Evolutionary conservation across 2,329 filamentous ascomycete species (phyloP).

Genomic region (Talaromyces sp.): DNA sequence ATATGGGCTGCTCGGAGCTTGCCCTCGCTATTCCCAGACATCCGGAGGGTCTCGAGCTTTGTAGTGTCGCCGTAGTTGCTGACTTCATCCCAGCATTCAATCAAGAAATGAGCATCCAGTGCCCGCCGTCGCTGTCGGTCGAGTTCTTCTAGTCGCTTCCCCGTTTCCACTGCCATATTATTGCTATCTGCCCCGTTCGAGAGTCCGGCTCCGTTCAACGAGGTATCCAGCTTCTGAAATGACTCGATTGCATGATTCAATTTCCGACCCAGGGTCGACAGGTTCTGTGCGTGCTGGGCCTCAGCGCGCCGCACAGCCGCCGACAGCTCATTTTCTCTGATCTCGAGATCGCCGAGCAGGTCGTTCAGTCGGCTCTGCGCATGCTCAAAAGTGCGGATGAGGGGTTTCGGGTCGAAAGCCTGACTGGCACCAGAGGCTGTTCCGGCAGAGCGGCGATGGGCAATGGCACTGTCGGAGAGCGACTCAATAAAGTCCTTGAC

Average conservation of each 20-base stretch:
- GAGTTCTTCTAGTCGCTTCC: slow-evolving; percentile 87
- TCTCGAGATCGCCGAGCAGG: slow-evolving; percentile 72
- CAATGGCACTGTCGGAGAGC: slow-evolving; percentile 76
- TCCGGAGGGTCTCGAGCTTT: slow-evolving; percentile 81
- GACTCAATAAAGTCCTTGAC: slow-evolving; percentile 96
- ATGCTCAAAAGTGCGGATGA: slow-evolving; percentile 90
- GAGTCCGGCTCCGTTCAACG: slow-evolving; percentile 60
- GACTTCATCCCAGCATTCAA: slow-evolving; percentile 96
- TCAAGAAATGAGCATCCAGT: slow-evolving; percentile 87
- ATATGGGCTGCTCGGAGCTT: slow-evolving; percentile 94
- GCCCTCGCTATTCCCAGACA: slow-evolving; percentile 79
- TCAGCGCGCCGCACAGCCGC: slow-evolving; percentile 89
- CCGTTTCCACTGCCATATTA: slow-evolving; percentile 90
- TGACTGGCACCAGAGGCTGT: slow-evolving; percentile 30
- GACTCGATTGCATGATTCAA: slow-evolving; percentile 87
- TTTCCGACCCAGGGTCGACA: slow-evolving; percentile 81
- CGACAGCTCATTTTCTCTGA: slow-evolving; percentile 83
- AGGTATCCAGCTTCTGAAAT: slow-evolving; percentile 84
- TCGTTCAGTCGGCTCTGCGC: slow-evolving; percentile 51
- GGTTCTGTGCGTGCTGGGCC: slow-evolving; percentile 83
- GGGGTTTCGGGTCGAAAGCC: slow-evolving; percentile 88
- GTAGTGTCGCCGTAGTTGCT: slow-evolving; percentile 83
- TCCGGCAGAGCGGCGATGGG: slow-evolving; percentile 68
- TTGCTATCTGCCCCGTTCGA: slow-evolving; percentile 28
- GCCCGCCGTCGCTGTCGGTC: slow-evolving; percentile 87